phyloP scores from a whole-genome alignment of 306 rosid species.

The Vigna reflexopilosa region DNA sequence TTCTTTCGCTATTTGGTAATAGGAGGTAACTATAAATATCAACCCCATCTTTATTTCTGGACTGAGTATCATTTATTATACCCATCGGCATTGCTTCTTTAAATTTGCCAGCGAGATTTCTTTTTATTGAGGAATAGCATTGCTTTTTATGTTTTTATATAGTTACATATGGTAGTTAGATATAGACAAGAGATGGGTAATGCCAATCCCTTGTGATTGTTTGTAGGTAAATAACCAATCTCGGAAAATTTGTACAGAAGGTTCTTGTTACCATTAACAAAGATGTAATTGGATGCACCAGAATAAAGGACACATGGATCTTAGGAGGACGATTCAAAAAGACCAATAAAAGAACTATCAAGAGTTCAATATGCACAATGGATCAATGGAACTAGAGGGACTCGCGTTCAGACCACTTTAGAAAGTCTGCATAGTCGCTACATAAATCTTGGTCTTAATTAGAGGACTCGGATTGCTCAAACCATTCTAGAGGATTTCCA shows the following conservation, averaged over 20 bases:
- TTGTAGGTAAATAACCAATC: background rate
- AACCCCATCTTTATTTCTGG: constrained; percentile 9
- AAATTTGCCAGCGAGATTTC: constrained; percentile 24
- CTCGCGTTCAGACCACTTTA: background rate
- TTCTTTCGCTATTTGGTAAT: constrained; percentile 97
- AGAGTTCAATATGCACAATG: background rate
- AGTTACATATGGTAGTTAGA: constrained; percentile 1
- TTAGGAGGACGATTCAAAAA: background rate
- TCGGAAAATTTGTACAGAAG: background rate
- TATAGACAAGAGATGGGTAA: background rate
- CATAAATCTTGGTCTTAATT: background rate
- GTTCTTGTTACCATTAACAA: background rate
- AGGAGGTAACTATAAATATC: constrained; percentile 74
- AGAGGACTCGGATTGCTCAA: background rate
- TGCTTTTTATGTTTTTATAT: background rate
- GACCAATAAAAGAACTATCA: background rate
- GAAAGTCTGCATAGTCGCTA: background rate
- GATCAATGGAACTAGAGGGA: background rate
- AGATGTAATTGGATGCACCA: background rate
- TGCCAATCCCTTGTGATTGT: constrained; percentile 10
- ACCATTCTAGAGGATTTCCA: background rate
- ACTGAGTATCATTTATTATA: background rate
- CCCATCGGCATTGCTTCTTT: background rate
- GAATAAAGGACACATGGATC: background rate
- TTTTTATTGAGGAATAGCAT: background rate